Conservation (phyloP, 2,329 filamentous ascomycete species). For the Verticillium tricorpus region DNA sequence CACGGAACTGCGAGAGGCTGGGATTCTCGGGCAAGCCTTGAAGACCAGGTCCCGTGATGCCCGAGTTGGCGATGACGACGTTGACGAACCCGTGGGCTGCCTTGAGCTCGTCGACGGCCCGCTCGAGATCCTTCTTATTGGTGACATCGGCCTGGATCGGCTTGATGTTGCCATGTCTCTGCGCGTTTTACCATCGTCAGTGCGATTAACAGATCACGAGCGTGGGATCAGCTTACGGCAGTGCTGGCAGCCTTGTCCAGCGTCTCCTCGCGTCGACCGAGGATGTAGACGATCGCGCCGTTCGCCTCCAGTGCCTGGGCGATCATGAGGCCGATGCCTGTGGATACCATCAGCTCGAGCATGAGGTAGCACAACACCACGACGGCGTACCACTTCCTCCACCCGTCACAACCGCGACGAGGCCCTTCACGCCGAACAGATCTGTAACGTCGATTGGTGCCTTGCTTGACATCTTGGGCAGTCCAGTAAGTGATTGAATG, state of each 20-base stretch:
- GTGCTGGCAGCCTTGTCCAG: slow-evolving; percentile 34
- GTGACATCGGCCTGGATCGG: slow-evolving; percentile 26
- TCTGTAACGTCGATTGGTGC: slow-evolving; percentile 11
- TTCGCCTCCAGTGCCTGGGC: slow-evolving; percentile 43
- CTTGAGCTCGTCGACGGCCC: slow-evolving; percentile 47
- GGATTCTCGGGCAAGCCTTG: neutral
- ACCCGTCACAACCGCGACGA: slow-evolving; percentile 52
- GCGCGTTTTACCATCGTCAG: too few species aligned
- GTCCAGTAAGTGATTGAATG: slow-evolving; percentile 12
- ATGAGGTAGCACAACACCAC: neutral
- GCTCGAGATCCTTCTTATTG: slow-evolving; percentile 29
- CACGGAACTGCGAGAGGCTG: neutral
- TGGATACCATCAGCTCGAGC: slow-evolving; percentile 13
- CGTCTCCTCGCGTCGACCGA: slow-evolving; percentile 40
- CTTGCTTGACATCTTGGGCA: slow-evolving; percentile 14
- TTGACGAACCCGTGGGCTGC: slow-evolving; percentile 49
- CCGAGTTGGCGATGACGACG: slow-evolving; percentile 60
- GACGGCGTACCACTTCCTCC: slow-evolving; percentile 14
- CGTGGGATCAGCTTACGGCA: slow-evolving; percentile 16
- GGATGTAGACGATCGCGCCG: slow-evolving; percentile 47
- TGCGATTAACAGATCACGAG: neutral
- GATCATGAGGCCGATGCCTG: slow-evolving; percentile 48
- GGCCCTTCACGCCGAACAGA: slow-evolving; percentile 44
- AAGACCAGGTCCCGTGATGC: slow-evolving; percentile 23
- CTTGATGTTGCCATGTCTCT: slow-evolving; percentile 9